A percentile compares a stretch with the other conserved stretches of the same genome.
phyloP scores from a whole-genome alignment of 2,329 filamentous ascomycete species.

The Phoma sp. region DNA sequence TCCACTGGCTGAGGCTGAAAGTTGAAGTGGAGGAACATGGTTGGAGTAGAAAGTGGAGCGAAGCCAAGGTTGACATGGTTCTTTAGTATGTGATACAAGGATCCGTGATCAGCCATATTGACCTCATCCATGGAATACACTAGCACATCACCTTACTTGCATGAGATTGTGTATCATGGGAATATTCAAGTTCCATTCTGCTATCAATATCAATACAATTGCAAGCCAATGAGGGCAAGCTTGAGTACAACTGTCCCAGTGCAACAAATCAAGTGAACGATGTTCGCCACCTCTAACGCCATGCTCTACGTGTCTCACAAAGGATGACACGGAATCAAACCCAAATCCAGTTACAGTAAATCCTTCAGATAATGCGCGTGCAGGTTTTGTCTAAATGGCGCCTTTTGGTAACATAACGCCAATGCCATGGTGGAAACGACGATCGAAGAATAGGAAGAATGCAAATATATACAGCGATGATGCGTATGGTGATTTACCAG shows the following conservation, averaged over 20 bases:
- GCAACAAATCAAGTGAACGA: background rate
- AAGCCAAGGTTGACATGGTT: background rate
- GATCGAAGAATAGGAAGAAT: conserved; percentile 1
- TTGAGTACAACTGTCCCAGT: background rate
- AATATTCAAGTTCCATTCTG: background rate
- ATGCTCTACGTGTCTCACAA: conserved; percentile 15
- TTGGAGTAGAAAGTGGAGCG: background rate
- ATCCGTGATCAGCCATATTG: background rate
- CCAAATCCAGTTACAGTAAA: background rate
- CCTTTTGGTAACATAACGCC: conserved; percentile 16
- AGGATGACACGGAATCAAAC: conserved; percentile 13
- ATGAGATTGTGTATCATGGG: background rate
- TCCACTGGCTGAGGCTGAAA: background rate
- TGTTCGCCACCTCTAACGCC: conserved; percentile 5
- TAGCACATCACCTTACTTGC: background rate
- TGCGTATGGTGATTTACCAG: conserved; percentile 3
- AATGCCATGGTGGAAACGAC: conserved; percentile 12
- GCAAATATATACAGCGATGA: conserved; percentile 9
- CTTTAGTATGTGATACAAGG: background rate
- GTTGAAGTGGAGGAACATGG: background rate
- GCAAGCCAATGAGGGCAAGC: background rate
- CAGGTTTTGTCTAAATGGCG: conserved; percentile 14
- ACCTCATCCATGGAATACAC: background rate
- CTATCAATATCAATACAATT: conserved; percentile 13
- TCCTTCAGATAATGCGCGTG: conserved; percentile 1